These are phyloP conservation scores for Ophiognomonia clavigignenti-juglandacearum DNA, from an alignment of 2,329 filamentous ascomycete species.

Conservation along the genomic window DNA sequence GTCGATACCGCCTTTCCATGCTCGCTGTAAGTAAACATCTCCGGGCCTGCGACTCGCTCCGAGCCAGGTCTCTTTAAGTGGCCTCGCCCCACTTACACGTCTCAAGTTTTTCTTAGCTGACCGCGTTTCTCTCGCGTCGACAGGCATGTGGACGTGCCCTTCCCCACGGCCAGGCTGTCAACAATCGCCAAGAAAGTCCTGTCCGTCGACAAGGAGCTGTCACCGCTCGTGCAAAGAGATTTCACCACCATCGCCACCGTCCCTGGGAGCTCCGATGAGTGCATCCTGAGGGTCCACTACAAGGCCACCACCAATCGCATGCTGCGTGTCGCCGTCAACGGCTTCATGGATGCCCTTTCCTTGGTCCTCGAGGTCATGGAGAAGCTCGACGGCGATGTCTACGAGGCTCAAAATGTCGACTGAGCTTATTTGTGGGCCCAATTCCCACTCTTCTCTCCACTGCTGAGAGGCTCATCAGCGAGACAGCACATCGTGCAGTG, in stretches of 20 bases:
- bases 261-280: conserved; percentile 21
- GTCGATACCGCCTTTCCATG: conserved; percentile 54
- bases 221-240: conserved; percentile 42
- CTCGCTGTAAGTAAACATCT: conserved; percentile 49
- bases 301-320: conserved; percentile 90
- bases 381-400: conserved; percentile 79
- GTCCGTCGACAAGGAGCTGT: conserved; percentile 84
- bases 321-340: conserved; percentile 92
- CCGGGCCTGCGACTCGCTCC: not conserved
- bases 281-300: conserved; percentile 69
- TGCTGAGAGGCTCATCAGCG: not conserved
- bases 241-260: conserved; percentile 13
- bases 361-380: conserved; percentile 87
- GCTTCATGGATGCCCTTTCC: conserved; percentile 86
- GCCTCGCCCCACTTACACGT: not conserved
- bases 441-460: not conserved
- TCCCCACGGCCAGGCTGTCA: conserved; percentile 76
- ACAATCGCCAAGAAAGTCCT: conserved; percentile 69
- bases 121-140: conserved; percentile 9
- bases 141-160: conserved; percentile 72
- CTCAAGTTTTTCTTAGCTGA: not conserved
- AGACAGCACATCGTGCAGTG: not conserved
- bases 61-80: too few species aligned
- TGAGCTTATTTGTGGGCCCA: not conserved
- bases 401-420: conserved; percentile 35